These are phyloP conservation scores for Aspergillus baeticus DNA, from an alignment of 495 filamentous ascomycete genomes.

Conservation along the genomic window DNA sequence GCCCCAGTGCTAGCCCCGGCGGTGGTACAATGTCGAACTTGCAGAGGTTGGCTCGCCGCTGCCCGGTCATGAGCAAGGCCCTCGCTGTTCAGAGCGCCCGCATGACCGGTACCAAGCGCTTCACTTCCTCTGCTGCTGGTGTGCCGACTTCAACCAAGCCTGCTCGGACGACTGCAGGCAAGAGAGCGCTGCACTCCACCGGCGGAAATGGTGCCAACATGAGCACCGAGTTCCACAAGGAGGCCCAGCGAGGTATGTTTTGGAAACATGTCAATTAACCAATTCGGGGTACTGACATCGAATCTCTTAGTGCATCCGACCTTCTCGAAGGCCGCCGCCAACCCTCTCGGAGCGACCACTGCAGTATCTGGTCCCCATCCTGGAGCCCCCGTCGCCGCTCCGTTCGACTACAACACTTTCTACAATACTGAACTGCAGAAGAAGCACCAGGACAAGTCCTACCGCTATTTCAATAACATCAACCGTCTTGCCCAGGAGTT, in stretches of 20 bases:
- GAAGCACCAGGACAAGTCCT: constrained; percentile 99
- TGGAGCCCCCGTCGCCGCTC: constrained; percentile 45
- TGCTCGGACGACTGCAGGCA: constrained; percentile 36
- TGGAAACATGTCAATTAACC: constrained; percentile 17
- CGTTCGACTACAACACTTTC: constrained; percentile 89
- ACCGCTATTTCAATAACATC: constrained; percentile 99
- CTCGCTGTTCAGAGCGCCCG: constrained; percentile 82
- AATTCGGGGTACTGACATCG: constrained; percentile 8
- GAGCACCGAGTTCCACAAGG: constrained; percentile 59
- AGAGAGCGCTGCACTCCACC: constrained; percentile 80
- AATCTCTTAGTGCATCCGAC: constrained; percentile 25
- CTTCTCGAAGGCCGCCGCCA: constrained; percentile 9
- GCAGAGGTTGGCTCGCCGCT: constrained; percentile 89
- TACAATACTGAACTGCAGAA: constrained; percentile 87
- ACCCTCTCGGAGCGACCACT: constrained; percentile 5
- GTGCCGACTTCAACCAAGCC: constrained; percentile 37
- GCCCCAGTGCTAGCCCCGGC: constrained; percentile 65
- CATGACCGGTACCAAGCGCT: constrained; percentile 44
- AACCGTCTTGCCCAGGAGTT: constrained; percentile 96
- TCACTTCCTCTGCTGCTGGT: constrained; percentile 41
- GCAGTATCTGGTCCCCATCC: constrained; percentile 34
- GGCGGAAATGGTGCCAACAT: constrained; percentile 70
- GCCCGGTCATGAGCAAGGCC: constrained; percentile 98
- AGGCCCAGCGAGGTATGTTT: constrained; percentile 54
- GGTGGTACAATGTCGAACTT: constrained; percentile 96